phyloP scores from a whole-genome alignment of 257 asterid species.

The Fraxinus anomala region DNA sequence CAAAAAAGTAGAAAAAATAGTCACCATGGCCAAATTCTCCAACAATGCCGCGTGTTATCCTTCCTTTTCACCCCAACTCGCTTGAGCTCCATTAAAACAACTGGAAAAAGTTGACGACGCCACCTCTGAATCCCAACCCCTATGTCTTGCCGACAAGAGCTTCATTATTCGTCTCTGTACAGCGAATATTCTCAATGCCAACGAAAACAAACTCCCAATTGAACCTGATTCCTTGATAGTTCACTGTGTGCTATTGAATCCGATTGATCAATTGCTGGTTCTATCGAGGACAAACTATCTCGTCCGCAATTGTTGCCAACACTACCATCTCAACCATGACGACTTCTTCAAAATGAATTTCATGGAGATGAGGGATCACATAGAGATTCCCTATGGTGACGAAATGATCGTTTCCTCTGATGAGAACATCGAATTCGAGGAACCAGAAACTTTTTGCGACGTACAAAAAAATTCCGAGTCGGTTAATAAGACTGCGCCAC shows the following conservation, averaged over 20 bases:
- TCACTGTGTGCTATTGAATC: constrained; percentile 29
- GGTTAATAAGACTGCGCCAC: constrained; percentile 39
- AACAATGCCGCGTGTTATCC: constrained; percentile 38
- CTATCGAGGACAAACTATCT: constrained; percentile 28
- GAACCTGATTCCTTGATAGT: constrained; percentile 23
- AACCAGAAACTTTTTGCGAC: constrained; percentile 24
- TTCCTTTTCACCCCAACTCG: constrained; percentile 43
- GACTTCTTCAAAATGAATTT: constrained; percentile 35
- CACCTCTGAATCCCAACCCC: constrained; percentile 17
- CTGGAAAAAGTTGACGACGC: constrained; percentile 37
- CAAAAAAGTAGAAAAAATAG: neutral
- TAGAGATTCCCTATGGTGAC: constrained; percentile 40
- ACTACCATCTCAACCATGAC: constrained; percentile 37
- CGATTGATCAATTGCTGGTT: constrained; percentile 51
- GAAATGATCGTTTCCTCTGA: constrained; percentile 46
- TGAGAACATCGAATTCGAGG: constrained; percentile 40
- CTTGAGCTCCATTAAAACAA: constrained; percentile 29
- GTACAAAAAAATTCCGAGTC: constrained; percentile 22
- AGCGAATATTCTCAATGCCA: constrained; percentile 23
- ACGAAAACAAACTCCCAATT: constrained; percentile 14
- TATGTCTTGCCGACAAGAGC: constrained; percentile 28
- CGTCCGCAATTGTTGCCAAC: constrained; percentile 27
- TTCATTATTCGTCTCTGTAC: constrained; percentile 36
- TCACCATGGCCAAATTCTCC: constrained; percentile 48
- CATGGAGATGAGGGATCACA: constrained; percentile 20